These are phyloP conservation scores for Grosmannia huntii DNA, from an alignment of 2,329 filamentous ascomycete species.

Conservation along the genomic window DNA sequence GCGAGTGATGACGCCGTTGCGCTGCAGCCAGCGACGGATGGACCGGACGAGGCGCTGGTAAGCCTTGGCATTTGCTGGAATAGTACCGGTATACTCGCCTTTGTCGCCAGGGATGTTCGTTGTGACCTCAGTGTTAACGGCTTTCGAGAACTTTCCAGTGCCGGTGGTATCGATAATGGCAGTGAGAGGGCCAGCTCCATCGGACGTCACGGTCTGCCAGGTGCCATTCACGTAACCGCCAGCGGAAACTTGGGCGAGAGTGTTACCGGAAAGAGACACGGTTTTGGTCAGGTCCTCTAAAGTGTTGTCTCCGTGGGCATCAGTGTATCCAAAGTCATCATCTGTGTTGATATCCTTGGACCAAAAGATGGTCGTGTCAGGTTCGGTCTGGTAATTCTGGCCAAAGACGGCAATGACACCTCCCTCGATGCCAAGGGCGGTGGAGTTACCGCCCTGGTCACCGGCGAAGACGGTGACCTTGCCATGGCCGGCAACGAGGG, in stretches of 20 bases:
- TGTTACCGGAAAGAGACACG: slow-evolving; percentile 41
- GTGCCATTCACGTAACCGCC: slow-evolving; percentile 49
- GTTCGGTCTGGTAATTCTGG: slow-evolving; percentile 46
- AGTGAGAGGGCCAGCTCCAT: slow-evolving; percentile 50
- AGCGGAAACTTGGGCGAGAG: slow-evolving; percentile 44
- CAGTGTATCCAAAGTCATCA: slow-evolving; percentile 33
- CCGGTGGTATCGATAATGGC: slow-evolving; percentile 52
- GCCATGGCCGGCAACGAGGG: slow-evolving; percentile 47
- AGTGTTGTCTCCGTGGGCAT: slow-evolving; percentile 41
- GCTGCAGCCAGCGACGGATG: not conserved
- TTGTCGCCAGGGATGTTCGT: slow-evolving; percentile 28
- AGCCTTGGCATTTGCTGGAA: not conserved
- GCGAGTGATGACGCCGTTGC: not conserved
- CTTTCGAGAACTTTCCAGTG: slow-evolving; percentile 37
- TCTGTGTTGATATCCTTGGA: slow-evolving; percentile 32
- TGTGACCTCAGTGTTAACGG: slow-evolving; percentile 36
- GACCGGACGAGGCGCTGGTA: not conserved
- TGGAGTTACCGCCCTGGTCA: slow-evolving; percentile 42
- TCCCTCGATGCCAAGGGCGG: slow-evolving; percentile 36
- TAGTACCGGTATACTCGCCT: not conserved
- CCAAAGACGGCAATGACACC: slow-evolving; percentile 50
- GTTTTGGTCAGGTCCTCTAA: slow-evolving; percentile 24
- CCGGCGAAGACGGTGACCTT: slow-evolving; percentile 47
- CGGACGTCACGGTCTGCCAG: slow-evolving; percentile 54
- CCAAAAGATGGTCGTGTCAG: slow-evolving; percentile 48